Base-by-base conservation (phyloP, 345 rosid genomes). In the Moricandia moricandioides region DNA sequence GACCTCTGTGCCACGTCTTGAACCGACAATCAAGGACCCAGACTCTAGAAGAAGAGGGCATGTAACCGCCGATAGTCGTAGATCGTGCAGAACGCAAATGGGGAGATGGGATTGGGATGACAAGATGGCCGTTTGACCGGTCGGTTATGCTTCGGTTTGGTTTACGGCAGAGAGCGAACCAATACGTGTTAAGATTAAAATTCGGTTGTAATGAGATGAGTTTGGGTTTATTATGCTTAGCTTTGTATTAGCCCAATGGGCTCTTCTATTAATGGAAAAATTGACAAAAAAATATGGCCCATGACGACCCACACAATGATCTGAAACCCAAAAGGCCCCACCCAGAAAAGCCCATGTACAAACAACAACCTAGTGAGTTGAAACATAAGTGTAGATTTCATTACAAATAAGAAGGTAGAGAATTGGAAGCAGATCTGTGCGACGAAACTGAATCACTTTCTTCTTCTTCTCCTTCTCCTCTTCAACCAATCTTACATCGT, bases 391-490 rank as follows among this genome's bases (percentile, higher is more conserved):
- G n/a, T n/a, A n/a, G n/a, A n/a, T n/a, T 31, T 45, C 2, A 30
- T 65, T n/a, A 16, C 59, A 30, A 73, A 43, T 43, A 56, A 40
- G 43, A 37, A 56, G 70, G 45, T 65, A 54, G 30, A 33, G 65
- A 26, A 40, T 8, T 57, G 67, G 60, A 66, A 29, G 67, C 51
- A 74, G 81, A 72, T 78, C 81, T 78, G 59, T 63, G 10, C 73
- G 45, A 33, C 76, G 71, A 70, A 56, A 70, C 75, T 70, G 66
- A 77, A 69, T 18, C 75, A 54, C 75, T 61, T 57, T 11, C 73
- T 35, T 29, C 65, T 7, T 8, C 24, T 66, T 67, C 11, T 26
- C 51, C 73, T 60, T n/a, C 1, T 13, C 71, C 66, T 45, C 65
- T 67, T 55, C 52, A 11, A 35, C 17, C 57, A 52, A 3, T 17